Base-by-base conservation (phyloP, 192 early-diverging fungal species). In the Linnemannia elongata region DNA sequence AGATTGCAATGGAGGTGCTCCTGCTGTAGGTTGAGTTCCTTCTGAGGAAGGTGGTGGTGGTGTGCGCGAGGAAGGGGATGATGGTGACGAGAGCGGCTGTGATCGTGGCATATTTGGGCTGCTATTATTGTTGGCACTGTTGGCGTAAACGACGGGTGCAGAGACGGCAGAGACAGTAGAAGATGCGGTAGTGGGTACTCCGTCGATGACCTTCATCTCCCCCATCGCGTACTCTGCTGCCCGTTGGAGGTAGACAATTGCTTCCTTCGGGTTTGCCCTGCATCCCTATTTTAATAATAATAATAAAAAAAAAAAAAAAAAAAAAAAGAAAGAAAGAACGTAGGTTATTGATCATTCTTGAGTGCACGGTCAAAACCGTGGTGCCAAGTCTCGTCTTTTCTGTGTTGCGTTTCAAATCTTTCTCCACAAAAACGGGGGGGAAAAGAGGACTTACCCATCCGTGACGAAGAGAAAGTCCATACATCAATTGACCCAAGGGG, bases 401-500 rank as follows among this genome's bases (percentile, higher is more conserved):
- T 45, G 12, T 45, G 44, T 45, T 45, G 44, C 15, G 44, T 45
- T 45, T 15, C 44, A 45, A 52, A 4, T 52, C 18, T 52, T 52
- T 52, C 20, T 0, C 33, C 38, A 42, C 41, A 47, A n/a, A 66
- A 66, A 77, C 60, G 17, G 35, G 57, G 33, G 27, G 20, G 6
- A 57, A 71, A 35, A 22, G 17, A 17, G 17, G n/a, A 52, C 88
- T 84, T 89, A 91, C 95, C 96, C 96, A 96, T 38, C 96, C 96
- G 81, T 96, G 96, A 10, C 96, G 90, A 1, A 96, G 88, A 20
- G 96, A 95, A 30, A 96, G 89, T 18, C 95, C 96, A 75, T 94
- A 96, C 80, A 96, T 91, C 76, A 96, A 91, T 91, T 95, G 93
- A 17, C 96, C 95, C 8, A 96, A 82, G 8, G 95, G 95, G 72